Percentiles rank a stretch among this genome's conserved stretches.
These are phyloP conservation scores for Rhytidhysteron rufulum DNA, from an alignment of 2,329 filamentous ascomycete genomes.

Conservation along the genomic window DNA sequence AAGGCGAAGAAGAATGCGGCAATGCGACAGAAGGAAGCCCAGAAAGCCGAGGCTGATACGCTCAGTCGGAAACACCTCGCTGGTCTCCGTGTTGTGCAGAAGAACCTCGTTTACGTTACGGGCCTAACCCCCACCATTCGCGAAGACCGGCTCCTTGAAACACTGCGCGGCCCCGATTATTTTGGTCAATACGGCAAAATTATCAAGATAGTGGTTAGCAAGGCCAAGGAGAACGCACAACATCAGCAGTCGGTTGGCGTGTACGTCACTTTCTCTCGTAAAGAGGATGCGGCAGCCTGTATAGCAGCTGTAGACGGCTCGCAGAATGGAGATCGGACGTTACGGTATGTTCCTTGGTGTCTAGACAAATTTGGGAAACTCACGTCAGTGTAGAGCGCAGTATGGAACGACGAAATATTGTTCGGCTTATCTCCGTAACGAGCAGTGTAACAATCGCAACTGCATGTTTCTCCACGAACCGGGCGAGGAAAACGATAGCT, in stretches of 20 bases:
- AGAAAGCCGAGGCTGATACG: slow-evolving; percentile 94
- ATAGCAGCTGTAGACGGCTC: slow-evolving; percentile 92
- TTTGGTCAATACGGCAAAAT: slow-evolving; percentile 99
- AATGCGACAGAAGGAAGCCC: slow-evolving; percentile 85
- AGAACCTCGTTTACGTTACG: slow-evolving; percentile 97
- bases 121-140: slow-evolving; percentile 87
- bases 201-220: slow-evolving; percentile 97
- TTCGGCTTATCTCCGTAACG: slow-evolving; percentile 91
- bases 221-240: slow-evolving; percentile 71
- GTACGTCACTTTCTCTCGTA: slow-evolving; percentile 95
- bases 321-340: slow-evolving; percentile 78
- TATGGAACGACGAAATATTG: slow-evolving; percentile 97
- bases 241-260: slow-evolving; percentile 85
- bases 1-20: slow-evolving; percentile 93
- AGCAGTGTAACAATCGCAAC: slow-evolving; percentile 89
- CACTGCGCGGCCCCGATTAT: slow-evolving; percentile 83
- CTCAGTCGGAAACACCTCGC: slow-evolving; percentile 94
- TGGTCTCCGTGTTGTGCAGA: slow-evolving; percentile 92
- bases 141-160: slow-evolving; percentile 89
- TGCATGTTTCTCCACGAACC: slow-evolving; percentile 99
- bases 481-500: slow-evolving; percentile 97
- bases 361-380: neutral
- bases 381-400: slow-evolving; percentile 51
- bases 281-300: slow-evolving; percentile 83
- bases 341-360: slow-evolving; percentile 62